Base-by-base conservation (phyloP, 208 protist genomes). In the Trypanosoma platydactyli region DNA sequence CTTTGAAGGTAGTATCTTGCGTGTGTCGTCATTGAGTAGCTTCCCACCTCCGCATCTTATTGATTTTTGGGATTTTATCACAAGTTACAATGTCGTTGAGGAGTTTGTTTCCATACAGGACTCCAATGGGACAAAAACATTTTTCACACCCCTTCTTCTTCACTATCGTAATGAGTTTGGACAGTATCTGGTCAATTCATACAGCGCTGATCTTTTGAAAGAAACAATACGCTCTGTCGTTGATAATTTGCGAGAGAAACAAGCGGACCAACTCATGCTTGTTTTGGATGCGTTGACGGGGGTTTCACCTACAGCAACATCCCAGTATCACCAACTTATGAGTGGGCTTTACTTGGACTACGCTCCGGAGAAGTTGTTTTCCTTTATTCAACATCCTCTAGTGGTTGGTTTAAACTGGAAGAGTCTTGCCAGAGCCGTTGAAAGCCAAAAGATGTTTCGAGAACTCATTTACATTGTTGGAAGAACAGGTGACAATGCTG, bases 401-500 rank as follows among this genome's bases (percentile, higher is more conserved):
- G 70, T 76, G 24, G 48, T 18, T 38, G 60, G 49, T 30, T 59
- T 76, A 45, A 54, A 74, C 38, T 74, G 59, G 68, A 64, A 50
- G 42, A 58, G 68, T 45, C 60, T 74, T 52, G 68, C 59, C 5
- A 51, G 27, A 50, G 6, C 40, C 30, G 63, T 70, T 40, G 60
- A 68, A 59, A 45, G 64, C 12, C 20, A 50, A 48, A 65, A 68
- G 18, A 76, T 76, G 70, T 76, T 63, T 59, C 52, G 56, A 42
- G 62, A 76, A 56, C 53, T 76, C 35, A 48, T 68, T 51, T 68
- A 76, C 35, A 70, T 76, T 42, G 48, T 76, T 45, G 60, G 70
- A 49, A 61, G 61, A 65, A 76, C 70, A 45, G 70, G 70, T n/a
- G 55, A 76, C 61, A 49, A 71, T 59, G 25, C 58, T 15, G 70